Percentiles rank a stretch among this genome's conserved stretches.
Evolutionary conservation across 495 filamentous ascomycete genomes (phyloP).

Genomic region (Neurospora discreta): DNA sequence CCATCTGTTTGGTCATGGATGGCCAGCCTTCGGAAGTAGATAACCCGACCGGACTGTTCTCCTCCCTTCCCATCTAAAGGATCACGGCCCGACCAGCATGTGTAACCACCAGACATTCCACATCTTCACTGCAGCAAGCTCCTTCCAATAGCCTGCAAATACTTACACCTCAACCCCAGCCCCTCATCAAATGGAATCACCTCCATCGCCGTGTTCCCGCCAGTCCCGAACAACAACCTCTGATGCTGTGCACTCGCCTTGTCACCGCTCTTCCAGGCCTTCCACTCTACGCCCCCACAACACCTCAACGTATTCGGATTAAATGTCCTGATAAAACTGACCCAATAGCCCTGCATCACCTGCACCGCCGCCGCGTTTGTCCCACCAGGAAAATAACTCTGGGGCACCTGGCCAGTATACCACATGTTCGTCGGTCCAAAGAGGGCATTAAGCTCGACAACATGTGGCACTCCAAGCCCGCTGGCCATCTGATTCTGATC

Average conservation of each 20-base stretch:
- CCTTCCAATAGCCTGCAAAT: slow-evolving; percentile 20
- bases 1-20: not conserved
- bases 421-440: slow-evolving; percentile 34
- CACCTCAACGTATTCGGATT: slow-evolving; percentile 46
- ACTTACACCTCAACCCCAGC: slow-evolving; percentile 40
- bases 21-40: not conserved
- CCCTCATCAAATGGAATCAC: slow-evolving; percentile 24
- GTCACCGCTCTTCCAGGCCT: slow-evolving; percentile 13
- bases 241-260: slow-evolving; percentile 11
- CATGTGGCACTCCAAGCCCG: slow-evolving; percentile 53
- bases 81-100: not conserved
- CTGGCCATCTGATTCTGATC: slow-evolving; percentile 34
- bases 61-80: not conserved
- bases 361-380: slow-evolving; percentile 42
- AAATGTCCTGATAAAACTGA: slow-evolving; percentile 52
- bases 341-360: slow-evolving; percentile 56
- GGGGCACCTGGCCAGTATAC: slow-evolving; percentile 22
- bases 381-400: slow-evolving; percentile 39
- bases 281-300: slow-evolving; percentile 17
- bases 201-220: slow-evolving; percentile 47
- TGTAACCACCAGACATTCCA: not conserved
- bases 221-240: slow-evolving; percentile 45
- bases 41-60: not conserved
- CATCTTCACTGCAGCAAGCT: not conserved
- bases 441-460: slow-evolving; percentile 50